A percentile compares a stretch with the other conserved stretches of the same genome.
Evolutionary conservation across 208 protist species (phyloP).

Genomic region (Herpetomonas samuelpessoai): DNA sequence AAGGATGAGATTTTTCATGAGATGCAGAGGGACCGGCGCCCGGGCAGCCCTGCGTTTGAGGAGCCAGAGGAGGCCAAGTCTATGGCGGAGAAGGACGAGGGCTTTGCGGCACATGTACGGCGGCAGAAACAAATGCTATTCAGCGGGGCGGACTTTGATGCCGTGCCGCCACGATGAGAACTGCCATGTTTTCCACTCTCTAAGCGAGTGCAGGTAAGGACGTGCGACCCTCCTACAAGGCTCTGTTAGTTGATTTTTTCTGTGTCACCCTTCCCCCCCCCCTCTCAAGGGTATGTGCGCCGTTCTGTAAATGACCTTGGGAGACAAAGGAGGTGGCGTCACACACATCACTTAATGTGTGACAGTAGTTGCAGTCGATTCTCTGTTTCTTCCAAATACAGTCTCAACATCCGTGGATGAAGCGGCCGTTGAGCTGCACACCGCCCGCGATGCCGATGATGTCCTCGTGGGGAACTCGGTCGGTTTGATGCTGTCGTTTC

Average conservation of each 20-base stretch:
- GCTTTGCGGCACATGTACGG: conserved; percentile 59
- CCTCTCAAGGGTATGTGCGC: too few relatives aligned
- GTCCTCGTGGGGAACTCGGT: too few relatives aligned
- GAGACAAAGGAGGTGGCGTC: too few relatives aligned
- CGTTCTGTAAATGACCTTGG: too few relatives aligned
- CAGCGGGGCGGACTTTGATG: conserved; percentile 13
- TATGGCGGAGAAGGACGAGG: conserved; percentile 29
- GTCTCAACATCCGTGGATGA: not conserved
- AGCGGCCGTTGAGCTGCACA: not conserved
- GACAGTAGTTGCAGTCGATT: not conserved
- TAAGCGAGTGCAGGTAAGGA: too few relatives aligned
- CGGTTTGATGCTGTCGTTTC: too few relatives aligned
- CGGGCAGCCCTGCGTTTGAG: conserved; percentile 57
- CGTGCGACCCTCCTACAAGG: too few relatives aligned
- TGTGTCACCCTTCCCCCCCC: too few relatives aligned
- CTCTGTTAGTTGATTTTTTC: too few relatives aligned
- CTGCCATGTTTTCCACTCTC: not conserved
- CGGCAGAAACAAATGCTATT: conserved; percentile 38
- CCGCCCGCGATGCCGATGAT: too few relatives aligned
- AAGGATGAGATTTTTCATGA: conserved; percentile 80
- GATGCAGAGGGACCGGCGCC: conserved; percentile 48
- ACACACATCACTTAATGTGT: too few relatives aligned
- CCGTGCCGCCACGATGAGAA: not conserved
- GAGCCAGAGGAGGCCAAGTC: conserved; percentile 35
- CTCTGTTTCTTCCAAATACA: not conserved